Evolutionary conservation across 2,329 filamentous ascomycete species (phyloP).

Genomic region (Phyllosticta citrichinensis): DNA sequence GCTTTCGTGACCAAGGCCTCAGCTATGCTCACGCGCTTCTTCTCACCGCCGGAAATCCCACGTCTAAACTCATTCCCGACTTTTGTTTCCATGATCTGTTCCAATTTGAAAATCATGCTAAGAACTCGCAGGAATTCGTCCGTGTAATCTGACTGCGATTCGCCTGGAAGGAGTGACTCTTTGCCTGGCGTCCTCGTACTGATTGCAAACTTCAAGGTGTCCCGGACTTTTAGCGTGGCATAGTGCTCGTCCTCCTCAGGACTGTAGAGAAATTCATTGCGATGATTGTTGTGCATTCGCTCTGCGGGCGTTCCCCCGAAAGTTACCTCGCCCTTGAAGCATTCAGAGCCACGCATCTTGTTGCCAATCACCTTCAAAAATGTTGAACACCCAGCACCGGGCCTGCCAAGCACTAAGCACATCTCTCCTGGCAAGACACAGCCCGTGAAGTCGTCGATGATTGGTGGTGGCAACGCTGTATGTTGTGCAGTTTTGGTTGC

Average conservation of each 20-base stretch:
- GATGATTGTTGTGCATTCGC: constrained; percentile 47
- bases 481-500: constrained; percentile 32
- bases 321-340: constrained; percentile 44
- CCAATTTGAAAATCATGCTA: constrained; percentile 62
- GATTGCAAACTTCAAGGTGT: constrained; percentile 65
- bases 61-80: constrained; percentile 67
- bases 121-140: constrained; percentile 56
- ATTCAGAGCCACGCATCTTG: constrained; percentile 48
- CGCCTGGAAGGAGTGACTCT: constrained; percentile 48
- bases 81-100: constrained; percentile 61
- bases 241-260: constrained; percentile 72
- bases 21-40: constrained; percentile 40
- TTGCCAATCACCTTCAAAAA: constrained; percentile 62
- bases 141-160: constrained; percentile 50
- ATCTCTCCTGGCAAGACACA: constrained; percentile 65
- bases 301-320: constrained; percentile 47
- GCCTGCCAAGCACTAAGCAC: constrained; percentile 58
- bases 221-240: constrained; percentile 63
- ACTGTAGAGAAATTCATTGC: constrained; percentile 61
- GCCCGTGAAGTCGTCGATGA: constrained; percentile 55
- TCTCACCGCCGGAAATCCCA: constrained; percentile 44
- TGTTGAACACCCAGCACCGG: constrained; percentile 61
- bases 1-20: constrained; percentile 39
- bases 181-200: constrained; percentile 58
- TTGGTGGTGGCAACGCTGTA: constrained; percentile 46